These are phyloP conservation scores for Pestalotiopsis sp. DNA, from an alignment of 2,329 filamentous ascomycete genomes.

Conservation along the genomic window DNA sequence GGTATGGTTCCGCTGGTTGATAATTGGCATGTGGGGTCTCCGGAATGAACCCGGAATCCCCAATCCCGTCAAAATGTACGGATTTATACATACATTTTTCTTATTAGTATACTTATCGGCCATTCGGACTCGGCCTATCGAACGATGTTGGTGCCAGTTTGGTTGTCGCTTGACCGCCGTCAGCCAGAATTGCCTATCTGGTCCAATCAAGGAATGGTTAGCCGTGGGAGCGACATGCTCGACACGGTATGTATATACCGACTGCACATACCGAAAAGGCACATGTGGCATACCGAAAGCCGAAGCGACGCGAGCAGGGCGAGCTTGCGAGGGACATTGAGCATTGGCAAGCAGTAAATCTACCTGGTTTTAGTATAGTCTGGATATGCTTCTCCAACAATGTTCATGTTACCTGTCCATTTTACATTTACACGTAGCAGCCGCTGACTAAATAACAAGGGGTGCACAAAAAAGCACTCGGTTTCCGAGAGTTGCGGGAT, in stretches of 20 bases:
- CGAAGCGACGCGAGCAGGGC: background rate
- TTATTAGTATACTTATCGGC: background rate
- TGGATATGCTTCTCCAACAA: background rate
- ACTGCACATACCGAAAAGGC: background rate
- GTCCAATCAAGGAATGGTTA: background rate
- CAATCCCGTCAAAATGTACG: background rate
- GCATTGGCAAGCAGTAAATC: background rate
- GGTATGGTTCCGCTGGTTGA: background rate
- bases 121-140: slow-evolving; percentile 2
- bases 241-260: too few species aligned
- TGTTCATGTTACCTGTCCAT: too few species aligned
- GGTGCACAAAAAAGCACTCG: too few species aligned
- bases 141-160: background rate
- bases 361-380: background rate
- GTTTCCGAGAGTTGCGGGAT: too few species aligned
- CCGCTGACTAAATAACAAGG: too few species aligned
- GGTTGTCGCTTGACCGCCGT: background rate
- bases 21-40: background rate
- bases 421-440: too few species aligned
- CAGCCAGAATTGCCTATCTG: background rate
- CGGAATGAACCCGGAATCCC: slow-evolving; percentile 3
- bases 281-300: background rate
- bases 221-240: background rate
- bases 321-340: too few species aligned
- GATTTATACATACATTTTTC: background rate